Base-by-base conservation (phyloP, 306 rosid species). In the Vachellia collinsii region DNA sequence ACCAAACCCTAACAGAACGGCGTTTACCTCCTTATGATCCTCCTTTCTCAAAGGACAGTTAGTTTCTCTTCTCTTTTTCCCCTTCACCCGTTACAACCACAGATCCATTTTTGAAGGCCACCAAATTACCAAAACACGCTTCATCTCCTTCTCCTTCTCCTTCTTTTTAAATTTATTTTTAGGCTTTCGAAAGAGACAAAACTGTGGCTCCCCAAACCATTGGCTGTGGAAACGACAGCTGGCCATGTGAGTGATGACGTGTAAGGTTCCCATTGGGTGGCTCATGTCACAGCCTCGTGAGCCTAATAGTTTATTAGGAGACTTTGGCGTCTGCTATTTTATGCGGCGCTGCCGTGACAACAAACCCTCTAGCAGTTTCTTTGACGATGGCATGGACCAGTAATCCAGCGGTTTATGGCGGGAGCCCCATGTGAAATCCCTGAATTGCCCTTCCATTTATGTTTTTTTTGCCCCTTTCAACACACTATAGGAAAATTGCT, bases 51-150 rank as follows among this genome's bases (percentile, higher is more conserved):
- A 72, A 25, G 77, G 88, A 66, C 69, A 58, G 82, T 86, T 87
- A 84, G 86, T 84, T 83, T 84, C 81, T 62, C 82, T 56, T 29
- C 53, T 43, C 70, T 38, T 61, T 76, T 80, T 76, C 70, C 61
- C 74, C 77, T 42, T 84, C 87, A 54, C 79, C 82, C 77, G 23
- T 69, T 78, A 85, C 83, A 85, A 83, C 88, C 53, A 67, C 81
- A 87, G 95, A 94, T 92, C 97, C 98, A 87, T 66, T 81, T 43
- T 90, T 86, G 37, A 83, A 83, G 97, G 91, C 38, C 61, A 22
- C 2, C 7, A 42, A 3, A 20, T 9, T 8, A 19, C 48, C 16
- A 58, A 23, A 58, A 20, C 25, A n/a, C 9, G 4, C 11, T 58
- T 7, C 7, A 1, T 17, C 1, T n/a, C 6, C 17, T 50, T 17